A percentile compares a stretch with the other conserved stretches of the same genome.
Conservation (phyloP, 2,329 filamentous ascomycete species). For the Sarocladium brachiariae region DNA sequence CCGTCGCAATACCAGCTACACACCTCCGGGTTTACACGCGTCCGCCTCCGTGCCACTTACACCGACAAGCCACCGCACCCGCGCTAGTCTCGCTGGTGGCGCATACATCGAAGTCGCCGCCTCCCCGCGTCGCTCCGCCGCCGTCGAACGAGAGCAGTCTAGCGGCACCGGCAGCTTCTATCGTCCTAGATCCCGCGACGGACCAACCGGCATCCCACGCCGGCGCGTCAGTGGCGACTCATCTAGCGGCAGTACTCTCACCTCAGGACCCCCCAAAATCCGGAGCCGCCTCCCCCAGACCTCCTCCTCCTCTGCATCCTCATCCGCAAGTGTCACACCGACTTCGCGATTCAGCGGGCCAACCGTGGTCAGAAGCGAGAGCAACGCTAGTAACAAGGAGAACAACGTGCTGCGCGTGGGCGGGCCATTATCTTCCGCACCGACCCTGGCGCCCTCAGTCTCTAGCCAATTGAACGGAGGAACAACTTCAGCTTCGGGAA, state of each 20-base stretch:
- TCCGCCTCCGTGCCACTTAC: conserved; percentile 44
- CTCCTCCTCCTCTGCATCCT: no score
- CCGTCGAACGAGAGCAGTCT: conserved; percentile 32
- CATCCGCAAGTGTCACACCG: conserved; percentile 18
- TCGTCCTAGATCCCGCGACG: conserved; percentile 35
- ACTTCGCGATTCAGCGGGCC: background rate
- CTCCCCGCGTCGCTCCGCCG: conserved; percentile 34
- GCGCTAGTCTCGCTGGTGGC: conserved; percentile 27
- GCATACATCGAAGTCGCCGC: conserved; percentile 49
- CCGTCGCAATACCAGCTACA: conserved; percentile 45
- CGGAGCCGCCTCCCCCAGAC: conserved; percentile 32
- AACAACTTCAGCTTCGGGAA: background rate
- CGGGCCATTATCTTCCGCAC: background rate
- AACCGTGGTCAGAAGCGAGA: conserved; percentile 31
- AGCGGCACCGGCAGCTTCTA: conserved; percentile 24
- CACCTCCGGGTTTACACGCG: conserved; percentile 44
- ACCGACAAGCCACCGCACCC: conserved; percentile 40
- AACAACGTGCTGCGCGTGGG: conserved; percentile 16
- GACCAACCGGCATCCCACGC: conserved; percentile 34
- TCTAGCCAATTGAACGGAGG: conserved; percentile 9
- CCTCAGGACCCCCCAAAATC: conserved; percentile 22
- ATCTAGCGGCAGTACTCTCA: conserved; percentile 18
- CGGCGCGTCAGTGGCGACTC: conserved; percentile 34
- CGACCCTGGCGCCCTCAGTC: conserved; percentile 13
- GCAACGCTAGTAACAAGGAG: conserved; percentile 33